Percentiles rank a stretch among this genome's conserved stretches.
phyloP scores from a whole-genome alignment of 805 yeast species.

The Nakazawaea populi region DNA sequence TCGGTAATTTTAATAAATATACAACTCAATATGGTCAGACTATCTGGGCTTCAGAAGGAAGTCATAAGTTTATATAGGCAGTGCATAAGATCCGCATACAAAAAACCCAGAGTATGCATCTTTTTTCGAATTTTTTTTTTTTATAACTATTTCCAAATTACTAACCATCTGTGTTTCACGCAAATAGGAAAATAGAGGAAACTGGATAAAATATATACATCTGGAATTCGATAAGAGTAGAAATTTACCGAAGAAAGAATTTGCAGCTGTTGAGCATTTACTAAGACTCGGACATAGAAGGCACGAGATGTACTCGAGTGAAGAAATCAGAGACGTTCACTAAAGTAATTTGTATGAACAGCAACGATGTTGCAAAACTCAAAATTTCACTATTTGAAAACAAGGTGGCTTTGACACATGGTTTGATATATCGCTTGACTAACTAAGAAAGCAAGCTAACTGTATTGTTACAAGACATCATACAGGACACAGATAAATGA shows the following conservation, averaged over 20 bases:
- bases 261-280: conserved; percentile 80
- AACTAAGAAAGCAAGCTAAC: no score
- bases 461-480: no score
- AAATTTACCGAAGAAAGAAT: conserved; percentile 66
- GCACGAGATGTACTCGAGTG: conserved; percentile 65
- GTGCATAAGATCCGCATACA: conserved; percentile 37
- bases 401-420: no score
- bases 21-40: conserved; percentile 3
- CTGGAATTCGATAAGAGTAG: conserved; percentile 58
- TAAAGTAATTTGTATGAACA: conserved; percentile 5
- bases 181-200: conserved; percentile 21
- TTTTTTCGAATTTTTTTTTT: neutral
- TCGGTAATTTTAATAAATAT: no score
- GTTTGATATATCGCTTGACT: no score
- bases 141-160: neutral
- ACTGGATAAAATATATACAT: conserved; percentile 28
- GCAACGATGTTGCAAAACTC: no score
- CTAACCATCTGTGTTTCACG: conserved; percentile 1
- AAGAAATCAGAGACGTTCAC: conserved; percentile 66
- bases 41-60: conserved; percentile 46
- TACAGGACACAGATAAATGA: no score
- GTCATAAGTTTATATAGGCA: conserved; percentile 43
- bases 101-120: conserved; percentile 37
- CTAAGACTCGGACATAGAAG: conserved; percentile 70
- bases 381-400: neutral